Evolutionary conservation across 2,329 filamentous ascomycete species (phyloP).

Genomic region (Ascosphaera apis): DNA sequence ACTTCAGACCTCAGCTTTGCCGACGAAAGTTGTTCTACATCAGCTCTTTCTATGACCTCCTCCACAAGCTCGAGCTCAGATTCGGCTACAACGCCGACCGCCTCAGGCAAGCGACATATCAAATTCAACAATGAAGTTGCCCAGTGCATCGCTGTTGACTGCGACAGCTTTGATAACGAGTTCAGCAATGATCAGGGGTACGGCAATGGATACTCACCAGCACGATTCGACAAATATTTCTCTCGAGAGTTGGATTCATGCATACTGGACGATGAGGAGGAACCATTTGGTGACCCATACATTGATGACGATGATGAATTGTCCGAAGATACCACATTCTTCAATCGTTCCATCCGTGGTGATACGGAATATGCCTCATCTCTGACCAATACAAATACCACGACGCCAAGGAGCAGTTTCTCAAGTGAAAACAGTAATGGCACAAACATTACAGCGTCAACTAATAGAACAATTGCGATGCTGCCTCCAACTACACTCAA

Average conservation of each 20-base stretch:
- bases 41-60: conserved; percentile 46
- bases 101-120: conserved; percentile 47
- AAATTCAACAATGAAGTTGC: conserved; percentile 92
- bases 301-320: conserved; percentile 36
- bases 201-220: conserved; percentile 7
- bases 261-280: conserved; percentile 13
- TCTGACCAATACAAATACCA: conserved; percentile 13
- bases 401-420: conserved; percentile 31
- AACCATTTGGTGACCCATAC: conserved; percentile 20
- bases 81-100: conserved; percentile 4
- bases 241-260: background rate
- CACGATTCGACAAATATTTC: background rate
- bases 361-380: background rate
- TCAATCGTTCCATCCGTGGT: background rate
- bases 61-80: conserved; percentile 40
- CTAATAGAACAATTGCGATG: conserved; percentile 51
- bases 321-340: conserved; percentile 36
- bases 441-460: background rate
- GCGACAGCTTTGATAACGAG: conserved; percentile 44
- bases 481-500: conserved; percentile 74
- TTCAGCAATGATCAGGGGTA: conserved; percentile 30
- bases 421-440: conserved; percentile 35
- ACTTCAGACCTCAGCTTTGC: conserved; percentile 46
- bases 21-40: conserved; percentile 32
- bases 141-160: conserved; percentile 83